These are phyloP conservation scores for Omphalotus guepiniiformis DNA, from an alignment of 768 basidiomycete genomes.

Conservation along the genomic window DNA sequence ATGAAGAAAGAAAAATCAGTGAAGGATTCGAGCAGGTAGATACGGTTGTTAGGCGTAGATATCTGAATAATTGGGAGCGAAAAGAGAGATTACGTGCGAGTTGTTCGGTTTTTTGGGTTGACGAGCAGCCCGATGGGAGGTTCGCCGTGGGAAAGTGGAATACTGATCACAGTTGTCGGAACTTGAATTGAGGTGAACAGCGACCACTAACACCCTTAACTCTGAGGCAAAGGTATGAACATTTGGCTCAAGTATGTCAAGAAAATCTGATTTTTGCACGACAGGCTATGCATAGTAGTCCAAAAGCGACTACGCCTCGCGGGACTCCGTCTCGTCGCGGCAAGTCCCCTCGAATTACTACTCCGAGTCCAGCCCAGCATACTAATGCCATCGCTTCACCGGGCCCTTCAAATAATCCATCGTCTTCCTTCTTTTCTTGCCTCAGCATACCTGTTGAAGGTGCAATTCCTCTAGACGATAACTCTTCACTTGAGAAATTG, in stretches of 20 bases:
- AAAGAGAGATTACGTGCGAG: not conserved
- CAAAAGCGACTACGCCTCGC: constrained; percentile 45
- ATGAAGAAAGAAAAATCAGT: constrained; percentile 3
- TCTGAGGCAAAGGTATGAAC: no score
- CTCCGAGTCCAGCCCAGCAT: constrained; percentile 44
- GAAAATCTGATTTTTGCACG: not conserved
- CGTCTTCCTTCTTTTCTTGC: constrained; percentile 57
- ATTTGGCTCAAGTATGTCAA: not conserved
- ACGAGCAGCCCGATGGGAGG: no score
- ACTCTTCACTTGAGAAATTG: constrained; percentile 29
- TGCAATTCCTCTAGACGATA: constrained; percentile 55
- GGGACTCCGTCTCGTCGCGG: constrained; percentile 61
- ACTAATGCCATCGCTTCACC: constrained; percentile 40
- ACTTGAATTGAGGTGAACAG: not conserved
- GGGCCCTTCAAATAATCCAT: constrained; percentile 48
- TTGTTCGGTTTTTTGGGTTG: not conserved
- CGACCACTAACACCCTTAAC: constrained; percentile 6
- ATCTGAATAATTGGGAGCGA: not conserved
- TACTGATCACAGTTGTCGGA: not conserved
- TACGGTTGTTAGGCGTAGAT: not conserved
- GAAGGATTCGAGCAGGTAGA: not conserved
- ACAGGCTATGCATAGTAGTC: constrained; percentile 38
- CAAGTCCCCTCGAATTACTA: constrained; percentile 52
- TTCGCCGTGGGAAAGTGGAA: not conserved
- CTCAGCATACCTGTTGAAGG: constrained; percentile 78